Conservation (phyloP, 352 stramenopile genomes). For the Pythium plurisporium region DNA sequence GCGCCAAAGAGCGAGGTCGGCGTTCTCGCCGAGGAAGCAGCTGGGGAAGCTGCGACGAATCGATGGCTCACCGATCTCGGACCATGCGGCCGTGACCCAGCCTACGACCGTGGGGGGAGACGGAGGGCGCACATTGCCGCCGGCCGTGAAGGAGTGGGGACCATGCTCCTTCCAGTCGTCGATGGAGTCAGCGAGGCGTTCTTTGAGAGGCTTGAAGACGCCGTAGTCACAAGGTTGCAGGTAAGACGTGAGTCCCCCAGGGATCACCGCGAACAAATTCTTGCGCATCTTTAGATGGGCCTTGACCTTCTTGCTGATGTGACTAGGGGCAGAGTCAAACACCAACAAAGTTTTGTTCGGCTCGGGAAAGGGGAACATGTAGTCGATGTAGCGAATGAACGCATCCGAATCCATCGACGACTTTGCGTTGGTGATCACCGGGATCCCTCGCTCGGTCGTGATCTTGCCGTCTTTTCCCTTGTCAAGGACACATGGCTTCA, state of each 20-base stretch:
- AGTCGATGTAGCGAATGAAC: conserved; percentile 7
- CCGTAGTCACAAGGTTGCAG: conserved; percentile 9
- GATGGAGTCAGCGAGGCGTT: not conserved
- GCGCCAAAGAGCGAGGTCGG: not conserved
- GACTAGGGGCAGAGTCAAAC: not conserved
- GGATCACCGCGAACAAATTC: conserved; percentile 2
- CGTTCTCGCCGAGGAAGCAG: conserved; percentile 2
- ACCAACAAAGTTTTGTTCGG: not conserved
- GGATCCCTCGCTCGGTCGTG: not conserved
- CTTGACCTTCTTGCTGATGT: conserved; percentile 12
- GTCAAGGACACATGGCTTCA: not conserved
- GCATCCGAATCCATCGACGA: conserved; percentile 4
- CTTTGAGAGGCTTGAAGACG: conserved; percentile 5
- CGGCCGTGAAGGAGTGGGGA: not conserved
- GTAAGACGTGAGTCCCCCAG: conserved; percentile 2
- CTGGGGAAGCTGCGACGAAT: conserved; percentile 8
- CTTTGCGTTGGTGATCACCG: not conserved
- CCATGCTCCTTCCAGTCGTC: conserved; percentile 8
- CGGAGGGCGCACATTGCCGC: not conserved
- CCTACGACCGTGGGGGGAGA: not conserved
- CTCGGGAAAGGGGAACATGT: conserved; percentile 1
- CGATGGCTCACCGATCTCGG: not conserved
- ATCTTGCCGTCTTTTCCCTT: not conserved
- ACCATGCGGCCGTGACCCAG: conserved; percentile 2
- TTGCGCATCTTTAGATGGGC: conserved; percentile 1